Evolutionary conservation across 257 asterid genomes (phyloP), one percentile per base, ranked within the genome.

Genomic region (Solanum megistacrolobum): DNA sequence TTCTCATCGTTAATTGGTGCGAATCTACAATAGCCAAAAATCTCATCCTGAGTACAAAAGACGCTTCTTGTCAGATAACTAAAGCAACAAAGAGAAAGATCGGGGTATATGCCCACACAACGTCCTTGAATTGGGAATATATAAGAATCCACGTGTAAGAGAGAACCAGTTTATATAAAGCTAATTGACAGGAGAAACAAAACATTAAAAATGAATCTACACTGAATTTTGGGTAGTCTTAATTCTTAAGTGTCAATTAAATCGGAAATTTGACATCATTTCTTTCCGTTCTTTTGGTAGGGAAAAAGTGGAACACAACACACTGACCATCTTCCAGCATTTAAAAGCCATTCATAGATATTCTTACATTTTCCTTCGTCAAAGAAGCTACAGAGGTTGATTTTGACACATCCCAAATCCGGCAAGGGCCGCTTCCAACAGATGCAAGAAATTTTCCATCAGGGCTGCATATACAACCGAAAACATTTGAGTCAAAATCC

Each of bases 371-470:
- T 92, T 92, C 95, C 90, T 92, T 94, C 11, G 90, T 92, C 82
- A 97, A 92, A 89, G 99, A 92, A 86, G 98, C 95, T 88, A 90
- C 58, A 86, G 94, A 86, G 66, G 93, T 83, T 88, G 94, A 91
- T 82, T 93, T 90, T 62, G 92, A 32, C 25, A 95, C 90, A 91
- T 97, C 90, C 99, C 99, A 97, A 87, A 97, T 92, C 88, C 94
- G 96, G 75, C 94, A 98, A 87, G 98, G 94, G 90, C 99, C 98
- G 89, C 94, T 91, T 89, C 99, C 99, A 88, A 94, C 94, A 87
- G 98, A 93, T 87, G 92, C 98, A 46, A 97, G 99, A 93, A 91
- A 91, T 91, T 93, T 97, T 82, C 98, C 98, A 86, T 96, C 98
- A 16, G 94, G 94, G 90, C 99, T 97, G 95, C 93, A 92, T 83